Conservation (phyloP, 352 stramenopile genomes). For the Globisporangium nodosum region DNA sequence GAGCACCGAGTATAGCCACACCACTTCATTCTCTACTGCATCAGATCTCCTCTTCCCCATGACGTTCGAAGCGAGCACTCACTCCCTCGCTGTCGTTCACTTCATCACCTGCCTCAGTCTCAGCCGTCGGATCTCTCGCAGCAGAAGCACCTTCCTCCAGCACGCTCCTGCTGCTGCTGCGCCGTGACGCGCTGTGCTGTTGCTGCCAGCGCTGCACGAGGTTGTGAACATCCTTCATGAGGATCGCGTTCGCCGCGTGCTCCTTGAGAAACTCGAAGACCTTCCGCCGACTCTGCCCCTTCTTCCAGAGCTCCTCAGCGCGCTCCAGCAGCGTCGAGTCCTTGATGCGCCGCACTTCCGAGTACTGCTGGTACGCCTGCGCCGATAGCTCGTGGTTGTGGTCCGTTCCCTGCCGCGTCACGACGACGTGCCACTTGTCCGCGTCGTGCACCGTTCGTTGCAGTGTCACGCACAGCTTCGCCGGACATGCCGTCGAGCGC, state of each 20-base stretch:
- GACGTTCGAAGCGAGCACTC: too few species aligned
- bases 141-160: neutral
- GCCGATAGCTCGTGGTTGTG: constrained; percentile 73
- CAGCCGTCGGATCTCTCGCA: neutral
- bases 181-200: constrained; percentile 9
- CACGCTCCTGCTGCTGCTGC: neutral
- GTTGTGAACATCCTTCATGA: constrained; percentile 84
- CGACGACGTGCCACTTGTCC: constrained; percentile 53
- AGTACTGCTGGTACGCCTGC: constrained; percentile 59
- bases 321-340: constrained; percentile 48
- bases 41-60: neutral
- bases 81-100: neutral
- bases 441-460: constrained; percentile 31
- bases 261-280: constrained; percentile 76
- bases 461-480: constrained; percentile 66
- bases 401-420: constrained; percentile 62
- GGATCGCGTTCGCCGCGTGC: constrained; percentile 36
- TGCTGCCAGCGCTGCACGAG: constrained; percentile 68
- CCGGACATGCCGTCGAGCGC: constrained; percentile 56
- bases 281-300: constrained; percentile 45
- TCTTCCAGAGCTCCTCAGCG: constrained; percentile 56
- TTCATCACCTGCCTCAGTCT: neutral
- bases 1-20: too few species aligned
- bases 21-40: neutral
- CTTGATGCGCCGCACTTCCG: constrained; percentile 57